phyloP scores from a whole-genome alignment of 352 stramenopile genomes.

The Thalassiosira mediterranea region DNA sequence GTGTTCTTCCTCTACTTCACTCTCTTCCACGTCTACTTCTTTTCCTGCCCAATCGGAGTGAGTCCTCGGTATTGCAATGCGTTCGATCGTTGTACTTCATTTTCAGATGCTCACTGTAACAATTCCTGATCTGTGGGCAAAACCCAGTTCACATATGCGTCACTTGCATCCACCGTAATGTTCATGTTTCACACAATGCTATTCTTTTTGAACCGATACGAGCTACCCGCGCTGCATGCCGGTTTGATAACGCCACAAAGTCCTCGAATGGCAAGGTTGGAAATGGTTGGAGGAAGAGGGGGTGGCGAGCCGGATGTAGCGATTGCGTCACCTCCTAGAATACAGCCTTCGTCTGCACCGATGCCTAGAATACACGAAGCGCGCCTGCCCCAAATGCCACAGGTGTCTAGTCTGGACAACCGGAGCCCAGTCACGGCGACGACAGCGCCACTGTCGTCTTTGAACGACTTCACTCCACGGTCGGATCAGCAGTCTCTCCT shows the following conservation, averaged over 20 bases:
- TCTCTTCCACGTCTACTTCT: constrained; percentile 95
- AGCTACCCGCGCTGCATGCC: constrained; percentile 76
- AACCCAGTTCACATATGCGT: constrained; percentile 88
- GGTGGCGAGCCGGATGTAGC: constrained; percentile 5
- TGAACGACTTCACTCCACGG: too few species aligned
- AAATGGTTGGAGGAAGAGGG: constrained; percentile 4
- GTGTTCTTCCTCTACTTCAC: constrained; percentile 93
- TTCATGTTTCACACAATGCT: constrained; percentile 85
- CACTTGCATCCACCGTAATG: constrained; percentile 80
- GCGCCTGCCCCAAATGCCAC: too few species aligned
- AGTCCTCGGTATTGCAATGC: constrained; percentile 18
- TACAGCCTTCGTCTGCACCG: too few species aligned
- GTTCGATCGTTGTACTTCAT: too few species aligned
- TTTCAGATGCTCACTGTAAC: too few species aligned
- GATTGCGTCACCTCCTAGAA: too few species aligned
- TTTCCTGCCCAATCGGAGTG: constrained; percentile 89
- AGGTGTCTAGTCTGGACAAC: too few species aligned
- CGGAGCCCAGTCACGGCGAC: too few species aligned
- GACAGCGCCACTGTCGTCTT: constrained; percentile 8
- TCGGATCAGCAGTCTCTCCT: constrained; percentile 19
- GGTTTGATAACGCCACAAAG: constrained; percentile 62
- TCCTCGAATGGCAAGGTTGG: constrained; percentile 58
- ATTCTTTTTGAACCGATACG: constrained; percentile 87
- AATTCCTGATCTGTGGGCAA: neutral
- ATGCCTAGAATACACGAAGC: too few species aligned